Percentiles rank a stretch among this genome's conserved stretches.
Evolutionary conservation across 352 stramenopile species (phyloP).

Genomic region (Elongisporangium prolatum): DNA sequence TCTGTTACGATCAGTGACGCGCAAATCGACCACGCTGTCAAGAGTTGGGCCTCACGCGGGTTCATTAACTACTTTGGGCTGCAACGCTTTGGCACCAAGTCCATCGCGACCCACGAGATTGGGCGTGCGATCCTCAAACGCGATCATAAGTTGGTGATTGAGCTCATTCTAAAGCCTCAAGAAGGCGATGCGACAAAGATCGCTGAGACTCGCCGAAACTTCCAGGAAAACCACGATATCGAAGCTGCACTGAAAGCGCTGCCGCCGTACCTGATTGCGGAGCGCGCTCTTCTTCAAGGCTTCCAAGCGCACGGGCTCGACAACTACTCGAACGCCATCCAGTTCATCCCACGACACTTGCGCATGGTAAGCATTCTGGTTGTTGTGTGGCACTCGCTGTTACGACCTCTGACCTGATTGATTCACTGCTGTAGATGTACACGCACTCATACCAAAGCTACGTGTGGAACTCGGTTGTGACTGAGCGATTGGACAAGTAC

Average conservation of each 20-base stretch:
- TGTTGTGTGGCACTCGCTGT: background rate
- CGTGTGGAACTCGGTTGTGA: constrained; percentile 94
- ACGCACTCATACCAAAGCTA: constrained; percentile 94
- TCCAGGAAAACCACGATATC: constrained; percentile 58
- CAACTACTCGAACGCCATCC: constrained; percentile 56
- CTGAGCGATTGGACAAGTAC: constrained; percentile 80
- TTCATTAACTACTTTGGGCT: constrained; percentile 99
- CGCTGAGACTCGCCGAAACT: constrained; percentile 51
- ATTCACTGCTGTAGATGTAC: constrained; percentile 57
- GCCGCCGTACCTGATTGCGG: constrained; percentile 79
- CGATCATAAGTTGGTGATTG: constrained; percentile 88
- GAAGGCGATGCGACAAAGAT: constrained; percentile 77
- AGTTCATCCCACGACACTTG: constrained; percentile 75
- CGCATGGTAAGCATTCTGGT: constrained; percentile 49
- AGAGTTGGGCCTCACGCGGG: constrained; percentile 69
- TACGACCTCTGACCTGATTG: background rate
- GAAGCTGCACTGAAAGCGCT: constrained; percentile 49
- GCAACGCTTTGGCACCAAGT: constrained; percentile 93
- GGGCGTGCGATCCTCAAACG: constrained; percentile 91
- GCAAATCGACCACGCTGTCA: constrained; percentile 57
- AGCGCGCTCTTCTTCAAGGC: constrained; percentile 64
- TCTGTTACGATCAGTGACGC: constrained; percentile 50
- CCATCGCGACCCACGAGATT: constrained; percentile 86
- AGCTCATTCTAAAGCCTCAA: constrained; percentile 89
- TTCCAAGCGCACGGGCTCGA: constrained; percentile 53